Conservation (phyloP, 305 asterid species). For the Fraxinus paxiana region DNA sequence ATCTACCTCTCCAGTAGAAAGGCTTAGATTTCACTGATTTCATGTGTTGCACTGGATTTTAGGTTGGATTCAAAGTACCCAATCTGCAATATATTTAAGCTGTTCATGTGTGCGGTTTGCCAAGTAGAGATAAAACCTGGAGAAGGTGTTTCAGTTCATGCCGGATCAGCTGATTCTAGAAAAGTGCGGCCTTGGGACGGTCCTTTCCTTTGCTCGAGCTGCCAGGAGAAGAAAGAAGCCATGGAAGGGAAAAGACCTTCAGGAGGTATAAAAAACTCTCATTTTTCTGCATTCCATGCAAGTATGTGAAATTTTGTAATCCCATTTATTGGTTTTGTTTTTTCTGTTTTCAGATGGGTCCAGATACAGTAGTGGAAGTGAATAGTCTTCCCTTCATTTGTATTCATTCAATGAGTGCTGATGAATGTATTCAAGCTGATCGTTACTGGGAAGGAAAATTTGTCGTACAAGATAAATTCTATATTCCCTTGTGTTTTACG, state of each 20-base stretch:
- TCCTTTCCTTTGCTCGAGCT: conserved; percentile 88
- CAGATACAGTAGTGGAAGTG: conserved; percentile 79
- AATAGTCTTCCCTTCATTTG: conserved; percentile 32
- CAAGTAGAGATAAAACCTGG: conserved; percentile 92
- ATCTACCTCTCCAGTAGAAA: neutral
- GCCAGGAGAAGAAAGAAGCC: conserved; percentile 94
- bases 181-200: conserved; percentile 96
- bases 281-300: conserved; percentile 11
- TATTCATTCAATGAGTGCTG: conserved; percentile 16
- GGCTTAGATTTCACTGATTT: conserved; percentile 5
- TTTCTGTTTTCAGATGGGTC: conserved; percentile 45
- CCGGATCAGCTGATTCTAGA: conserved; percentile 47
- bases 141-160: conserved; percentile 83
- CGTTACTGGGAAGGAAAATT: conserved; percentile 34
- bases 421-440: conserved; percentile 24
- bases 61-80: conserved; percentile 94
- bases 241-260: conserved; percentile 90
- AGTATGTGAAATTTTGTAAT: neutral
- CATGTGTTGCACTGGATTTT: conserved; percentile 19
- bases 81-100: conserved; percentile 84
- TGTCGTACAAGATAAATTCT: conserved; percentile 20
- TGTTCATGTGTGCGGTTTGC: conserved; percentile 92
- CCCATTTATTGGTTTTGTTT: conserved; percentile 19
- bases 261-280: conserved; percentile 48
- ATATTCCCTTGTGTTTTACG: conserved; percentile 21